These are phyloP conservation scores for Castanospermum australe DNA, from an alignment of 306 rosid genomes.

Conservation along the genomic window DNA sequence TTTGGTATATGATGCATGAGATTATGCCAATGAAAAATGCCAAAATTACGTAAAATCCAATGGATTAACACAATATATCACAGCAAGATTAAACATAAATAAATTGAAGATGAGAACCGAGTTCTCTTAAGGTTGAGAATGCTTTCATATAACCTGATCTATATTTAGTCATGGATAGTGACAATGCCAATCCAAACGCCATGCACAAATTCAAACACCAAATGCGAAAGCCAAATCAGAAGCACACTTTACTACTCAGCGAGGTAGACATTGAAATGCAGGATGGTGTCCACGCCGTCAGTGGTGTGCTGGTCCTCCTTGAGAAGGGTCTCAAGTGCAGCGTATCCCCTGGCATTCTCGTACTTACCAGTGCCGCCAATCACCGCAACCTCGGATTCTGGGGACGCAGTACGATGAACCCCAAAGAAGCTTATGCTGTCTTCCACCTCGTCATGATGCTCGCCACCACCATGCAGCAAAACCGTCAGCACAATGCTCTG, in stretches of 20 bases:
- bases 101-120: neutral
- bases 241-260: neutral
- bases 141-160: neutral
- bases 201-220: neutral
- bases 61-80: no score
- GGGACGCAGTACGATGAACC: constrained; percentile 58
- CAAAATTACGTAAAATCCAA: no score
- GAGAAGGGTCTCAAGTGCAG: constrained; percentile 49
- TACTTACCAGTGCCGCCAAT: constrained; percentile 70
- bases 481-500: constrained; percentile 52
- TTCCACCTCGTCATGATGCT: constrained; percentile 28
- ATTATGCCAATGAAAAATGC: no score
- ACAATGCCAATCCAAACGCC: neutral
- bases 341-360: constrained; percentile 63
- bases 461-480: constrained; percentile 27
- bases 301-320: constrained; percentile 65
- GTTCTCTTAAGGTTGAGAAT: neutral
- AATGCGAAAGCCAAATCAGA: neutral
- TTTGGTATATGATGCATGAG: no score
- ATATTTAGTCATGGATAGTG: neutral
- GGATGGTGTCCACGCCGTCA: constrained; percentile 67
- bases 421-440: constrained; percentile 69
- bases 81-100: no score
- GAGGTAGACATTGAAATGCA: constrained; percentile 65
- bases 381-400: constrained; percentile 52